These are phyloP conservation scores for Leishmania major DNA, from an alignment of 208 protist species.

Conservation along the genomic window DNA sequence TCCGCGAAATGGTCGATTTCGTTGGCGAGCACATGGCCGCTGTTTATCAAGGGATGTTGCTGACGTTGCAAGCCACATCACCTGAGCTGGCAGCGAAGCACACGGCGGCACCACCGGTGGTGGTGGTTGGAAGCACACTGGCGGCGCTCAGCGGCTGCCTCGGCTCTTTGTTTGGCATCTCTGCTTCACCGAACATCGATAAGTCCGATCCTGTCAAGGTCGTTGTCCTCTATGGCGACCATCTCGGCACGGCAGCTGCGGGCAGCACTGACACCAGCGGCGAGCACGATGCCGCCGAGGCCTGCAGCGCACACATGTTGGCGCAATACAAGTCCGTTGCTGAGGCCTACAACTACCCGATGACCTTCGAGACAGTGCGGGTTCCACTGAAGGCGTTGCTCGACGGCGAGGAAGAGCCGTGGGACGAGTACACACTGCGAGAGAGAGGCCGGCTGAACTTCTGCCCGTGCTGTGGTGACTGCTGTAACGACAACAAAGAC, in stretches of 20 bases:
- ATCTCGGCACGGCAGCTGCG: constrained; percentile 6
- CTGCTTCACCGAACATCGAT: neutral
- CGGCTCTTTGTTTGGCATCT: neutral
- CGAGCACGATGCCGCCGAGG: neutral
- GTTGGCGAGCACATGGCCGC: constrained; percentile 59
- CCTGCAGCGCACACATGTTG: neutral
- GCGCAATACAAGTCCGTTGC: constrained; percentile 12
- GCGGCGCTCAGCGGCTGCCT: constrained; percentile 19
- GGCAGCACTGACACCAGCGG: neutral
- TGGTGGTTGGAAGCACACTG: constrained; percentile 30
- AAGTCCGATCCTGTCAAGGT: constrained; percentile 8
- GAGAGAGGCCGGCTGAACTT: constrained; percentile 77
- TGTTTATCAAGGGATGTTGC: constrained; percentile 30
- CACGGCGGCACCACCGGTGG: constrained; percentile 16
- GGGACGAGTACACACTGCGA: constrained; percentile 64
- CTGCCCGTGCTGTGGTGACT: constrained; percentile 79
- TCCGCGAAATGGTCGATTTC: constrained; percentile 56
- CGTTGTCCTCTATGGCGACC: constrained; percentile 50
- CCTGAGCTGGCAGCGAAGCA: constrained; percentile 2
- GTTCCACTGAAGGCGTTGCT: constrained; percentile 64
- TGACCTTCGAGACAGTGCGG: constrained; percentile 25
- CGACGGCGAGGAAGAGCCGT: constrained; percentile 68
- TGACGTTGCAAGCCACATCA: constrained; percentile 1
- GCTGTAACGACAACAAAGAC: constrained; percentile 13
- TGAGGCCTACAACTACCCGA: constrained; percentile 9